Evolutionary conservation across 108 stramenopile species (phyloP), one percentile per base, ranked within the genome.

Genomic region (Phaeodactylum tricornutum): DNA sequence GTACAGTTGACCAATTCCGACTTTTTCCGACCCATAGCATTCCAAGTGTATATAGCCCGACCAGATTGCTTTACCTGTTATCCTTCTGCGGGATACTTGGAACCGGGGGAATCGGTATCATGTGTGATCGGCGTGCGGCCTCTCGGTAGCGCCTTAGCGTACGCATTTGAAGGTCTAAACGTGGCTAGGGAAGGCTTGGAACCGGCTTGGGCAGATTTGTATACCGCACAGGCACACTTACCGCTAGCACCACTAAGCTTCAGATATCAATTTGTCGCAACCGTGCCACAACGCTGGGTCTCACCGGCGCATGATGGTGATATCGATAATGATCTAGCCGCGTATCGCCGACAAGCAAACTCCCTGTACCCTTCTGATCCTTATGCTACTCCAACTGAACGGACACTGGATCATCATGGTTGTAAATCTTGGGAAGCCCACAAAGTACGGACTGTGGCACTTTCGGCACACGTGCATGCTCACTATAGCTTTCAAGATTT

Each of bases 171-270:
- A 47, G 47, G 54, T 23, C 17, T 84, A 16, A 66, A 79, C 57
- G 67, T 61, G n/a, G 70, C 67, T 46, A 62, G 76, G 14, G 73
- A 75, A 31, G 71, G 66, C 19, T 64, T 67, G 6, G 70, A 72
- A 36, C 44, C 64, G 6, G 42, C 47, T 17, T 63, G 69, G 63
- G 68, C 49, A 3, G 41, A 69, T 33, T 5, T 77, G 32, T 61
- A 71, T 30, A 56, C 67, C 3, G 40, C 50, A 20, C 71, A 75
- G 33, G 70, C 57, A 0, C 72, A 71, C 53, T 64, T 74, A 16
- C 81, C 81, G 8, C 48, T 46, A 34, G 72, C 66, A 12, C 81
- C 81, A 25, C 77, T 74, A n/a, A n/a, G n/a, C n/a, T n/a, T n/a
- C n/a, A n/a, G n/a, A n/a, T n/a, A n/a, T n/a, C n/a, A n/a, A n/a